phyloP scores from a whole-genome alignment of 2,329 filamentous ascomycete species.

The Diplodia scrobiculata region DNA sequence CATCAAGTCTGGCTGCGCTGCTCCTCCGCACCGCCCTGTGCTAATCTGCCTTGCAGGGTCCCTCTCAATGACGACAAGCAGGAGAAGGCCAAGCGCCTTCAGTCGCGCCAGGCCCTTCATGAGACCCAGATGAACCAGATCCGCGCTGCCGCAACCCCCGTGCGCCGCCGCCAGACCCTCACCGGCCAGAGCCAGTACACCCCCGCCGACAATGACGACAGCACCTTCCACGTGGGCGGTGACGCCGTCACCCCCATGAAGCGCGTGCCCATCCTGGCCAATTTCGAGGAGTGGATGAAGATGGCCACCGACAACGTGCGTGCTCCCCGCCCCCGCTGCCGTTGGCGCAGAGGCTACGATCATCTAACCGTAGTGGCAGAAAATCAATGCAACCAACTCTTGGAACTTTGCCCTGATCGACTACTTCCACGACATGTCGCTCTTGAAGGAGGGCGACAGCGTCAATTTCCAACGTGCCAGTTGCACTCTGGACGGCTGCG shows the following conservation, averaged over 20 bases:
- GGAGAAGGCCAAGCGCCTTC: conserved; percentile 85
- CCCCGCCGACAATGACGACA: conserved; percentile 53
- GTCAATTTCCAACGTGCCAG: conserved; percentile 99
- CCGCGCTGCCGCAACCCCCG: conserved; percentile 74
- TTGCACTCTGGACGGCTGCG: conserved; percentile 94
- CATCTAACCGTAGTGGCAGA: conserved; percentile 38
- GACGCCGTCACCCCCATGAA: conserved; percentile 91
- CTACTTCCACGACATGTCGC: conserved; percentile 98
- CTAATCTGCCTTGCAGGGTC: conserved; percentile 61
- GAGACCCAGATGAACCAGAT: conserved; percentile 92
- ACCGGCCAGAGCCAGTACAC: conserved; percentile 55
- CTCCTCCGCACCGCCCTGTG: neutral
- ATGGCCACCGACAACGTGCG: conserved; percentile 90
- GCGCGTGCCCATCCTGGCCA: conserved; percentile 87
- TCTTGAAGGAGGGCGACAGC: conserved; percentile 91
- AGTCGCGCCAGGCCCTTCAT: conserved; percentile 83
- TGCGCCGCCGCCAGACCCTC: conserved; percentile 61
- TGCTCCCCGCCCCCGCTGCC: neutral
- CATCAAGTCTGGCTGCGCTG: conserved; percentile 27
- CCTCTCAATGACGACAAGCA: conserved; percentile 93
- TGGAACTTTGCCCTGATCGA: conserved; percentile 99
- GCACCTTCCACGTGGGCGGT: conserved; percentile 66
- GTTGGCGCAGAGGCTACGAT: neutral
- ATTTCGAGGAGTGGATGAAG: conserved; percentile 99
- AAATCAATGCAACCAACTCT: conserved; percentile 94